Evolutionary conservation across 148 eudicot species (phyloP).

Genomic region (Chenopodium album): DNA sequence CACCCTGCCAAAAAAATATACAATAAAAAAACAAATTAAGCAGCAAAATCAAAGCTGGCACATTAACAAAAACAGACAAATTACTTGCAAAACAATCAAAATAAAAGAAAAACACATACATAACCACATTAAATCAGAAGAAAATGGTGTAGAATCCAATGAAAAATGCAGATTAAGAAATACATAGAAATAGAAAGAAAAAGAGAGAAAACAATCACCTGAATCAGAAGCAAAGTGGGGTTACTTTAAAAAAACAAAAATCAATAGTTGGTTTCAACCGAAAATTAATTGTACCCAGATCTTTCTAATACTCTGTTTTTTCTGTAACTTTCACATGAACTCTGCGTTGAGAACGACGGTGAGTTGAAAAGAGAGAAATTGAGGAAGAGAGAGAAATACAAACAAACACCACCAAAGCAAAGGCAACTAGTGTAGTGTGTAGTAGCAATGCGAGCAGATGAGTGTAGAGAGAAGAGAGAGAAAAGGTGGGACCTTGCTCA

Average conservation of each 20-base stretch:
- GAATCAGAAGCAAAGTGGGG: constrained; percentile 40
- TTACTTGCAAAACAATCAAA: background rate
- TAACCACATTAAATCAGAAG: background rate
- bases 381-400: constrained; percentile 16
- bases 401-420: too few relatives aligned
- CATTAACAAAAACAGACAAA: background rate
- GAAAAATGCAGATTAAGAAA: constrained; percentile 10
- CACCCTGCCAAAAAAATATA: constrained; percentile 15
- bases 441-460: background rate
- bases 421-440: background rate
- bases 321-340: constrained; percentile 40
- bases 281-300: background rate
- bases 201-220: constrained; percentile 36
- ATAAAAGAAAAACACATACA: constrained; percentile 4
- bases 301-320: constrained; percentile 2
- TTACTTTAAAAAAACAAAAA: background rate
- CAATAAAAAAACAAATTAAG: constrained; percentile 8
- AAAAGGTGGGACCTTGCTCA: constrained; percentile 21
- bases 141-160: constrained; percentile 4
- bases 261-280: constrained; percentile 22
- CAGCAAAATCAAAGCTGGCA: constrained; percentile 13
- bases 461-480: background rate
- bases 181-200: background rate
- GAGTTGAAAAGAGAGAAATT: constrained; percentile 7
- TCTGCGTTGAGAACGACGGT: constrained; percentile 26